Conservation (phyloP, 805 yeast genomes). For the Cyberlindnera galapagoensis region DNA sequence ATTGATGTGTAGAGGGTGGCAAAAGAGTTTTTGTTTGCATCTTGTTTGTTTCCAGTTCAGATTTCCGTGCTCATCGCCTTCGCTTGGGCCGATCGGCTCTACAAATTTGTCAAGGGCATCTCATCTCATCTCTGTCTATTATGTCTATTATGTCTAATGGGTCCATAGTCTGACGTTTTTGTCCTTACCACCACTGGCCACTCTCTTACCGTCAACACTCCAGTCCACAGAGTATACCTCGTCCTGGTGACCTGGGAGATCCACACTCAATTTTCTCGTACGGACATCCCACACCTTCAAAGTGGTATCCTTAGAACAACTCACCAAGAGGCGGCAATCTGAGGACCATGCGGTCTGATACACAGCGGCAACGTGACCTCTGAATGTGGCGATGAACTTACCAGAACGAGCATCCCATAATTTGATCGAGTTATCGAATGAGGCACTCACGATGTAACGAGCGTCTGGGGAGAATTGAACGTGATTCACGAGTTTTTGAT, state of each 20-base stretch:
- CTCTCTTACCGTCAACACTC: conserved; percentile 91
- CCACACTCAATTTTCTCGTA: conserved; percentile 76
- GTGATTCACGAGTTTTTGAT: conserved; percentile 93
- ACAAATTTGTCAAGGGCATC: not conserved
- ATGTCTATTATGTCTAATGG: conserved; percentile 31
- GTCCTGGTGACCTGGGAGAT: conserved; percentile 92
- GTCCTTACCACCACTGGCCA: conserved; percentile 97
- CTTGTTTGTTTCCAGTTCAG: too few species aligned
- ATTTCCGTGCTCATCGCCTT: too few species aligned
- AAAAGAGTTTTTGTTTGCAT: too few species aligned
- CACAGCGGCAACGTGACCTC: conserved; percentile 98
- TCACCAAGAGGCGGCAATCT: conserved; percentile 83
- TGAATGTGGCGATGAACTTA: conserved; percentile 76
- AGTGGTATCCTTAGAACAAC: conserved; percentile 94
- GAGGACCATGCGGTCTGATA: conserved; percentile 98
- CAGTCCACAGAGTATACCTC: conserved; percentile 97
- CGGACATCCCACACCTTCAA: conserved; percentile 94
- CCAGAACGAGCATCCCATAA: conserved; percentile 96
- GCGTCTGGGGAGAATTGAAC: conserved; percentile 97
- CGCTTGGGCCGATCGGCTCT: too few species aligned
- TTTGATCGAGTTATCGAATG: conserved; percentile 92
- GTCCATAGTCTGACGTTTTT: conserved; percentile 93
- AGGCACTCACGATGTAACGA: conserved; percentile 79
- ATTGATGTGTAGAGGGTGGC: too few species aligned
- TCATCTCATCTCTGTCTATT: not conserved